A percentile compares a stretch with the other conserved stretches of the same genome.
Evolutionary conservation across 2,329 filamentous ascomycete species (phyloP).

Genomic region (Hypoxylon sp.): DNA sequence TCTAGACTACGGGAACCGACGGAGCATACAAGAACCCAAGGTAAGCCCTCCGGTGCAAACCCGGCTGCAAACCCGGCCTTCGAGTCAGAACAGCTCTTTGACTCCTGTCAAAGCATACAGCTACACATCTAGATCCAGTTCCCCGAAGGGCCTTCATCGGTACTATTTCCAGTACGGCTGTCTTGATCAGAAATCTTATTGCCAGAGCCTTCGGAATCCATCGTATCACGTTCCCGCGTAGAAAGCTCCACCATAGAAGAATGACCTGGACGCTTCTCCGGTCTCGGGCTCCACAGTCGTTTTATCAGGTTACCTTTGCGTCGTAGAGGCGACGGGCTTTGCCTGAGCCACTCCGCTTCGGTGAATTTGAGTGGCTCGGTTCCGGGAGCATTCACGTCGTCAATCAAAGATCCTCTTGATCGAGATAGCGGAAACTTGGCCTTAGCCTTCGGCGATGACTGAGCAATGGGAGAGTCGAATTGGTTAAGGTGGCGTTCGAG

Average conservation of each 20-base stretch:
- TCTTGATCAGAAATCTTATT: constrained; percentile 5
- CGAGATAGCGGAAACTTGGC: constrained; percentile 27
- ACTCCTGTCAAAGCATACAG: neutral
- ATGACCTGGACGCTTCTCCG: constrained; percentile 33
- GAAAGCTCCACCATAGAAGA: constrained; percentile 40
- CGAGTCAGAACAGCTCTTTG: neutral
- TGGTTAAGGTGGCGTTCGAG: constrained; percentile 52
- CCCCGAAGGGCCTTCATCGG: constrained; percentile 36
- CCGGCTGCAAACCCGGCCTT: neutral
- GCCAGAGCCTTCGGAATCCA: neutral
- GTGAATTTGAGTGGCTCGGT: constrained; percentile 45
- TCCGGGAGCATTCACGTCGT: constrained; percentile 17
- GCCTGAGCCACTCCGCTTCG: constrained; percentile 54
- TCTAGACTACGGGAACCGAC: constrained; percentile 9
- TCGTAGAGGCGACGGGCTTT: constrained; percentile 50
- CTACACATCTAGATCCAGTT: constrained; percentile 48
- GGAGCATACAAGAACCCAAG: constrained; percentile 6
- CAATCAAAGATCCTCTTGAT: constrained; percentile 27
- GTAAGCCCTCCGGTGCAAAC: neutral
- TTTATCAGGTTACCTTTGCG: constrained; percentile 30
- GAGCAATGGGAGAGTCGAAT: constrained; percentile 46
- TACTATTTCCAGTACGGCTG: constrained; percentile 8
- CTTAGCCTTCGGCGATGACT: constrained; percentile 36
- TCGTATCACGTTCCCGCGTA: constrained; percentile 4
- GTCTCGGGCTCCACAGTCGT: constrained; percentile 46